Evolutionary conservation across 306 rosid genomes (phyloP).

Genomic region (Sicyos edulis): DNA sequence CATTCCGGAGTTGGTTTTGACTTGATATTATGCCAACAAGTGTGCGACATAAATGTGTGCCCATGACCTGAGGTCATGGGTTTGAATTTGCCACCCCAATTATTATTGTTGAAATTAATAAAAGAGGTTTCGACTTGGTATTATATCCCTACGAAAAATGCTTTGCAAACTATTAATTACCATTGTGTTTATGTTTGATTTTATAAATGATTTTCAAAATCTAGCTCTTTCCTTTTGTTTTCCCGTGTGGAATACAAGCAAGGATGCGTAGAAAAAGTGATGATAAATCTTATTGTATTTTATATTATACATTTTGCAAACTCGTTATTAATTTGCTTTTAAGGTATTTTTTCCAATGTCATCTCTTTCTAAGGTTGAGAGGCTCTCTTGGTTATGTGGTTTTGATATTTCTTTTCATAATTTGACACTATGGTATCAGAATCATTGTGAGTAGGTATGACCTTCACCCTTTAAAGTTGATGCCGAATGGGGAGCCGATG

Average conservation of each 20-base stretch:
- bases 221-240: not conserved
- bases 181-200: not conserved
- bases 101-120: too few species aligned
- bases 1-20: not conserved
- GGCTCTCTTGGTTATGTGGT: too few species aligned
- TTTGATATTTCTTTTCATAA: too few species aligned
- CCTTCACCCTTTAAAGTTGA: not conserved
- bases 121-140: too few species aligned
- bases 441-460: not conserved
- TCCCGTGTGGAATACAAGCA: not conserved
- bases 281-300: not conserved
- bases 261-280: not conserved
- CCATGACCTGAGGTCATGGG: too few species aligned
- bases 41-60: too few species aligned
- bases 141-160: not conserved
- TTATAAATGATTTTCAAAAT: not conserved
- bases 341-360: not conserved
- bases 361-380: slow-evolving; percentile 4
- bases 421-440: too few species aligned
- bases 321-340: not conserved
- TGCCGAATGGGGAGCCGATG: not conserved
- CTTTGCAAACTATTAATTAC: not conserved
- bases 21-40: not conserved
- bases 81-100: too few species aligned
- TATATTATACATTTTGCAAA: not conserved